A percentile compares a stretch with the other conserved stretches of the same genome.
These are phyloP conservation scores for Dactylellina sp. DNA, from an alignment of 2,329 filamentous ascomycete genomes.

Conservation along the genomic window DNA sequence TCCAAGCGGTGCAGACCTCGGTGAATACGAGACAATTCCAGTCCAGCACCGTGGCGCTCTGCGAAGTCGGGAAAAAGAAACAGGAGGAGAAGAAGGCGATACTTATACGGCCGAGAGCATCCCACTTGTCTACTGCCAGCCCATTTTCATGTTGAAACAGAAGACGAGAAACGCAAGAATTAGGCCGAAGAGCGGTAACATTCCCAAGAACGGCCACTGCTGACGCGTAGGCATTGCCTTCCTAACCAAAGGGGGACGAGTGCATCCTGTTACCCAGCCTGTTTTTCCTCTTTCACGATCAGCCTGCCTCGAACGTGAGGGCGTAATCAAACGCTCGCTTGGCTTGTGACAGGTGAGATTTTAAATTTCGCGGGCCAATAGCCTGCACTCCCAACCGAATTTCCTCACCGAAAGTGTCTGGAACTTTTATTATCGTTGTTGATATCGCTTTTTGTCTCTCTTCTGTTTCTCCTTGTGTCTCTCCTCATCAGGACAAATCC, in stretches of 20 bases:
- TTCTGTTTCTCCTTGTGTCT: slow-evolving; percentile 16
- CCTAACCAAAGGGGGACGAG: slow-evolving; percentile 35
- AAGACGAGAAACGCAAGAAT: slow-evolving; percentile 12
- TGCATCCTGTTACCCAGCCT: background rate
- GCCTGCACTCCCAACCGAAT: slow-evolving; percentile 48
- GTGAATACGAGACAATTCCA: slow-evolving; percentile 38
- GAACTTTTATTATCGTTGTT: slow-evolving; percentile 32
- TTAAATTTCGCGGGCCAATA: slow-evolving; percentile 42
- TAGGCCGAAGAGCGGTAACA: slow-evolving; percentile 37
- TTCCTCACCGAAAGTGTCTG: slow-evolving; percentile 31
- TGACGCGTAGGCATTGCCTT: slow-evolving; percentile 43
- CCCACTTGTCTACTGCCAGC: background rate
- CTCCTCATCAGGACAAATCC: slow-evolving; percentile 2
- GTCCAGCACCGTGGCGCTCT: slow-evolving; percentile 53
- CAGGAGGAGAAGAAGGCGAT: background rate
- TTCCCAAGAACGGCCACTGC: slow-evolving; percentile 53
- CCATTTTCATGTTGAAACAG: background rate
- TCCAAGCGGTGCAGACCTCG: slow-evolving; percentile 34
- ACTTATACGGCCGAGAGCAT: background rate
- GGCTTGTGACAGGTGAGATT: slow-evolving; percentile 56
- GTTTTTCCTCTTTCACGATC: slow-evolving; percentile 1
- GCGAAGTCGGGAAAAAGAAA: background rate
- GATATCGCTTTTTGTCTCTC: slow-evolving; percentile 18
- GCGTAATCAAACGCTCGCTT: slow-evolving; percentile 57
- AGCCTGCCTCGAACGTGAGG: slow-evolving; percentile 25